Base-by-base conservation (phyloP, 202 grass and related monocot species). In the Digitaria exilis region DNA sequence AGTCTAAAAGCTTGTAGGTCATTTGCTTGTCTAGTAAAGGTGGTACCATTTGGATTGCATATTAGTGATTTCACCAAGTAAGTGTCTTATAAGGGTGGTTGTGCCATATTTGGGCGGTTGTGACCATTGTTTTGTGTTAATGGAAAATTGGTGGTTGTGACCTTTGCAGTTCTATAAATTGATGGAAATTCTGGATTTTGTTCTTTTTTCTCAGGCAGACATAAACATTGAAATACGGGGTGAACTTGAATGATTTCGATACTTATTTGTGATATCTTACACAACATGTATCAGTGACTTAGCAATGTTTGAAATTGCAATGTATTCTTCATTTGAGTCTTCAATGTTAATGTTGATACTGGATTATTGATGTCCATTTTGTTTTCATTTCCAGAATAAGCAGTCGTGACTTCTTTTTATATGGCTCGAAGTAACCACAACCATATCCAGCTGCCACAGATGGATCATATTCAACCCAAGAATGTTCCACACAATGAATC, bases 381-480 rank as follows among this genome's bases (percentile, higher is more conserved):
- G 4, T 54, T 82, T 35, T 60, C 7, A 22, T 83, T 87, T 70
- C 28, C 80, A 80, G 84, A 71, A 6, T 60, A 57, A 35, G 9
- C 62, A 42, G 17, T 25, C 12, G 3, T 4, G 21, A 73, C 73
- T 29, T 34, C 22, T 60, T 82, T 31, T 90, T 61, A 28, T 56
- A 88, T 88, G 76, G 80, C 63, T 87, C 48, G 9, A 28, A 73
- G 76, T 58, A 77, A 87, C 63, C 69, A 71, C 9, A 71, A 75
- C 28, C 75, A 84, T 76, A 37, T 62, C 62, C 62, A 61, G 56
- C 44, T 71, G 45, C 84, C 76, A 64, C 76, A 84, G 84, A 80
- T 87, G 88, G 84, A 79, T 74, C 88, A 59, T 60, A 51, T 46
- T 79, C 73, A 84, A 70, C 61, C 84, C 54, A 87, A 30, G 69